phyloP scores from a whole-genome alignment of 495 filamentous ascomycete genomes.

The Annulohypoxylon maeteangense region DNA sequence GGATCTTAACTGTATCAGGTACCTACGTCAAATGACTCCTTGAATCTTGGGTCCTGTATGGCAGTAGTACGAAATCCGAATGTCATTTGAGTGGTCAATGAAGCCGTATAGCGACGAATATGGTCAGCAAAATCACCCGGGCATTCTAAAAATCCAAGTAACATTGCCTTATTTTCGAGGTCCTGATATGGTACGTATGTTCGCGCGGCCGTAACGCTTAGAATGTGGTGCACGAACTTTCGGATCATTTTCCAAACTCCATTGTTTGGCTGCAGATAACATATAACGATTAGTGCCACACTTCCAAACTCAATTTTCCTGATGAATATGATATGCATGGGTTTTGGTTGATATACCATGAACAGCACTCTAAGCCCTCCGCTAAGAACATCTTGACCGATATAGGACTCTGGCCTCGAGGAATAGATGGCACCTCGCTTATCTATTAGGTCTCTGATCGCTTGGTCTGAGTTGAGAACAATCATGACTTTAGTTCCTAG shows the following conservation, averaged over 20 bases:
- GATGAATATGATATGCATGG: too few relatives aligned
- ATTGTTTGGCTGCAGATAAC: too few relatives aligned
- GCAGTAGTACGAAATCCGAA: slow-evolving; percentile 57
- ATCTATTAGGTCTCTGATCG: slow-evolving; percentile 54
- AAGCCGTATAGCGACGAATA: slow-evolving; percentile 64
- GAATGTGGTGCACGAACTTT: background rate
- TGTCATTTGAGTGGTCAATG: slow-evolving; percentile 65
- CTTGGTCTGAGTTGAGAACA: slow-evolving; percentile 50
- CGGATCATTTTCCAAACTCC: background rate
- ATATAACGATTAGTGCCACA: too few relatives aligned
- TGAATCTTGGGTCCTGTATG: background rate
- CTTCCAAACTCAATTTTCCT: too few relatives aligned
- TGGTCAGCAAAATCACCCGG: slow-evolving; percentile 55
- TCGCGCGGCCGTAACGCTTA: background rate
- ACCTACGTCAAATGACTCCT: background rate
- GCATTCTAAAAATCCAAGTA: slow-evolving; percentile 53
- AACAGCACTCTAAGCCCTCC: slow-evolving; percentile 49
- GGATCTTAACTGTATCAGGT: background rate
- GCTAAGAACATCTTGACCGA: slow-evolving; percentile 48
- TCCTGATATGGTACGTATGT: slow-evolving; percentile 54
- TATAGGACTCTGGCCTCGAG: slow-evolving; percentile 50
- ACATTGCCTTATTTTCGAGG: slow-evolving; percentile 61
- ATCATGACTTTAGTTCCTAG: slow-evolving; percentile 52
- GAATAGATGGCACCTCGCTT: slow-evolving; percentile 54
- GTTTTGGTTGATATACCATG: slow-evolving; percentile 42